Evolutionary conservation across 441 rosid species (phyloP), one percentile per base, ranked within the genome.

Genomic region (Sinapis alba): DNA sequence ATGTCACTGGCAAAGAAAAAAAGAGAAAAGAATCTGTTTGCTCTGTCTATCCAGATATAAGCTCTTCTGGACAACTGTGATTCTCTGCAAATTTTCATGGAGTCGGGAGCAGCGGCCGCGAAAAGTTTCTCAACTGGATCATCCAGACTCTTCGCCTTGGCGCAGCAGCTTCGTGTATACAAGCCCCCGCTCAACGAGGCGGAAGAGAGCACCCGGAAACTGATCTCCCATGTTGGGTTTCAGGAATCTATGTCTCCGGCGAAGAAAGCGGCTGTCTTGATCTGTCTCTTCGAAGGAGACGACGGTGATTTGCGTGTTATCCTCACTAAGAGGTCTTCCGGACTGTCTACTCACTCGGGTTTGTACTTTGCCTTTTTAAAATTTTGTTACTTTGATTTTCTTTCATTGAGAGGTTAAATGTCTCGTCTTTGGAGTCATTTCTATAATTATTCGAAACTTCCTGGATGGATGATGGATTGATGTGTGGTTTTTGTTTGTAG

Each of bases 211-310:
- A 84, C 87, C 3, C 84, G 87, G 61, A 87, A 89, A 68, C 38
- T 32, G 34, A 30, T 27, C 21, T 81, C 94, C 43, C 88, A 83
- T 61, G 79, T 84, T 82, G 96, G 93, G n/a, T 38, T 38, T 38
- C 45, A 38, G 3, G 5, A 38, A 38, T 1, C 47, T 41, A 12
- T 4, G 27, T 86, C 92, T 62, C 79, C 86, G 56, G 74, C 84
- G 88, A 87, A 88, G 63, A 87, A 82, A 83, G 97, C 90, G 60
- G 93, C 97, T 64, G 94, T 93, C 20, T 78, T 90, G 86, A 81
- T 93, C 68, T 93, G 93, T 71, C 82, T 91, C 60, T 91, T 90
- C 36, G 88, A 90, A 85, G 96, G 95, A 11, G 88, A 89, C 58
- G 73, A 73, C 38, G 94, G 93, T 54, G 98, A 90, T 43, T 78